phyloP scores from a whole-genome alignment of 1,139 yeast genomes.

The Pichia sp. region DNA sequence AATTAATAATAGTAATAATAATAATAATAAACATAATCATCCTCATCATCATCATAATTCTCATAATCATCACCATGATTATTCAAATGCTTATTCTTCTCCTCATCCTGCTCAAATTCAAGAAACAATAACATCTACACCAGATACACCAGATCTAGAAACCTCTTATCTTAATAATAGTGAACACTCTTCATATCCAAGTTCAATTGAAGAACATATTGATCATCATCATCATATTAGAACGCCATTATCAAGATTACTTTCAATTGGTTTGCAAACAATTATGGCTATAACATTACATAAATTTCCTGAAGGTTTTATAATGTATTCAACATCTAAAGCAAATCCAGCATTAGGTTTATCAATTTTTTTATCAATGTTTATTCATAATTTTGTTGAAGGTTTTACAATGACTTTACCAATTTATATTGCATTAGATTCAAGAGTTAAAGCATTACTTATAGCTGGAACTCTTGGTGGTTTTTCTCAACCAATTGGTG shows the following conservation, averaged over 20 bases:
- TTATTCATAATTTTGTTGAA: constrained; percentile 89
- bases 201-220: constrained; percentile 12
- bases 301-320: constrained; percentile 91
- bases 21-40: background rate
- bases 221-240: constrained; percentile 75
- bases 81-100: constrained; percentile 3
- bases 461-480: constrained; percentile 73
- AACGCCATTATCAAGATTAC: constrained; percentile 67
- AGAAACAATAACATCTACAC: no score
- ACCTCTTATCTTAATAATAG: background rate
- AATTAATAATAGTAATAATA: background rate
- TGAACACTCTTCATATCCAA: constrained; percentile 13
- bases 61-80: constrained; percentile 6
- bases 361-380: constrained; percentile 73
- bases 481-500: constrained; percentile 85
- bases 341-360: constrained; percentile 71
- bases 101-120: background rate
- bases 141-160: background rate
- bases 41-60: background rate
- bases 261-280: constrained; percentile 86
- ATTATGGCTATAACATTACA: constrained; percentile 82
- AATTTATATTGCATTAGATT: constrained; percentile 61
- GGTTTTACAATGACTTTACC: constrained; percentile 95
- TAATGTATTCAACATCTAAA: constrained; percentile 72
- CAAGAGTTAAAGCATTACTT: constrained; percentile 57